These are phyloP conservation scores for Blakeslea trispora DNA, from an alignment of 371 early-diverging fungal genomes.

Conservation along the genomic window DNA sequence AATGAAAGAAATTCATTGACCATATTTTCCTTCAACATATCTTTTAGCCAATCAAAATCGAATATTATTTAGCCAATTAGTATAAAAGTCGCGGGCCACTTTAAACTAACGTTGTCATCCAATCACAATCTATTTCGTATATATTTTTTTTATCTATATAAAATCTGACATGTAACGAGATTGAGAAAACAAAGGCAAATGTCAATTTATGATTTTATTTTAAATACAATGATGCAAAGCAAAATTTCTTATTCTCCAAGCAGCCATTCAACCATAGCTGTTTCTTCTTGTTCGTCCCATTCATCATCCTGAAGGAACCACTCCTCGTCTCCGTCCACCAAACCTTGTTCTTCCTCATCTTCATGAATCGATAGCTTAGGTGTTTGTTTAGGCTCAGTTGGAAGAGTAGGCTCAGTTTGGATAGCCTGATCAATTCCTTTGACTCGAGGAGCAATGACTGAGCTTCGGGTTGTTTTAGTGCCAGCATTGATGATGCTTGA, in stretches of 20 bases:
- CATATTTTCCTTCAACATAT: too few species aligned
- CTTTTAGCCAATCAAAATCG: too few species aligned
- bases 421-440: conserved; percentile 27
- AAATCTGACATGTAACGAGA: too few species aligned
- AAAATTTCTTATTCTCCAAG: conserved; percentile 30
- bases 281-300: conserved; percentile 48
- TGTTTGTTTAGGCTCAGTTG: neutral
- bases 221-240: too few species aligned
- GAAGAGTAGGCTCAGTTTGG: conserved; percentile 23
- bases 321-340: conserved; percentile 49
- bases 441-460: conserved; percentile 1
- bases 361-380: neutral
- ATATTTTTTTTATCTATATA: too few species aligned
- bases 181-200: too few species aligned
- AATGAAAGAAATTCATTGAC: conserved; percentile 28
- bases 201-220: too few species aligned
- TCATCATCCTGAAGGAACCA: conserved; percentile 49
- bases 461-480: neutral
- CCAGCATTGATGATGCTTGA: conserved; percentile 10
- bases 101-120: too few species aligned
- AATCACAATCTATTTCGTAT: too few species aligned
- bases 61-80: too few species aligned
- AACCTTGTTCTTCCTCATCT: conserved; percentile 30
- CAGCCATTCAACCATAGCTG: conserved; percentile 44
- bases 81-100: too few species aligned